Evolutionary conservation across 768 basidiomycete species (phyloP).

Genomic region (Lepiota venenata): DNA sequence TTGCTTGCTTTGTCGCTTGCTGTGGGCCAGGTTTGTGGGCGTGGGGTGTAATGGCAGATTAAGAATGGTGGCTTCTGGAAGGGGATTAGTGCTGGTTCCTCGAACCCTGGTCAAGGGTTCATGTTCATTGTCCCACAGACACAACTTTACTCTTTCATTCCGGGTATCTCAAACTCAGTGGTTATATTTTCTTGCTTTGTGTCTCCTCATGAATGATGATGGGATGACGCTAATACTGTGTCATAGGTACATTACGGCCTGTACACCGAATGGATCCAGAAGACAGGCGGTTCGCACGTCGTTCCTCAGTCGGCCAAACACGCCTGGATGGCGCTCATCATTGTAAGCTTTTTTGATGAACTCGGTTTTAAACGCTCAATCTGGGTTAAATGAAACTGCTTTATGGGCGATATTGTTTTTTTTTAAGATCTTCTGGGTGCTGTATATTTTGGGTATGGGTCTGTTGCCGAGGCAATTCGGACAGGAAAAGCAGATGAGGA

Average conservation of each 20-base stretch:
- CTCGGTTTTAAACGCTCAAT: background rate
- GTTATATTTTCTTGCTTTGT: too few relatives aligned
- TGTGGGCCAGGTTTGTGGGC: too few relatives aligned
- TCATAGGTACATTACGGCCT: constrained; percentile 46
- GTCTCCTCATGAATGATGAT: too few relatives aligned
- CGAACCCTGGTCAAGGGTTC: too few relatives aligned
- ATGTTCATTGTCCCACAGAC: too few relatives aligned
- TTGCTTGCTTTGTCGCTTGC: too few relatives aligned
- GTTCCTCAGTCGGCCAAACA: constrained; percentile 37
- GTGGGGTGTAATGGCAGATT: too few relatives aligned
- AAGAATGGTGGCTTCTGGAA: too few relatives aligned
- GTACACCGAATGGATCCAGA: constrained; percentile 39
- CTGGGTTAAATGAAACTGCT: background rate
- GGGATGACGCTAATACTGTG: background rate
- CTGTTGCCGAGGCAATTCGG: constrained; percentile 43
- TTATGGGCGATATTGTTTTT: constrained; percentile 10
- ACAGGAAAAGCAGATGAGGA: constrained; percentile 31
- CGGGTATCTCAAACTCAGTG: too few relatives aligned
- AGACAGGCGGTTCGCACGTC: constrained; percentile 29
- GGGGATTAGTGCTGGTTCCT: too few relatives aligned
- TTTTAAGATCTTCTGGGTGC: constrained; percentile 42
- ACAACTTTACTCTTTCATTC: too few relatives aligned
- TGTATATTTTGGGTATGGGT: constrained; percentile 38
- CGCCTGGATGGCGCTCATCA: constrained; percentile 44
- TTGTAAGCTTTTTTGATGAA: constrained; percentile 24